Base-by-base conservation (phyloP, 768 basidiomycete species). In the Amyloporia xantha region DNA sequence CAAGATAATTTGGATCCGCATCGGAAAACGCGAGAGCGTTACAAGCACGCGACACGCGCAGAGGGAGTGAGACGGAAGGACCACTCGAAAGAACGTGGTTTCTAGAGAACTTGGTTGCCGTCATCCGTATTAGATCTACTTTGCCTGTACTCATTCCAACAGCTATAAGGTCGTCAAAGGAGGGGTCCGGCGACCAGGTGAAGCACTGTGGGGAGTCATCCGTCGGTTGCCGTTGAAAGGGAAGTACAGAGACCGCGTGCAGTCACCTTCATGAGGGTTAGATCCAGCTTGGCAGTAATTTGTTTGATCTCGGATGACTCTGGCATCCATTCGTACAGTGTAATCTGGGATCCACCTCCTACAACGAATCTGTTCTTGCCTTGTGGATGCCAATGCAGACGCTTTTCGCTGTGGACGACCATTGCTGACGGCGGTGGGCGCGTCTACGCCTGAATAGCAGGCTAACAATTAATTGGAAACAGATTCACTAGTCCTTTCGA, bases 331-430 rank as follows among this genome's bases (percentile, higher is more conserved):
- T 88, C 82, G 56, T 90, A 90, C 45, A 90, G 70, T 1, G 81
- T 84, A 44, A 90, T 81, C 59, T 87, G 86, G 10, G 84, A 82
- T 26, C 77, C 73, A 28, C 86, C 82, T 9, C 86, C 84, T 15
- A 90, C 86, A 7, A 88, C 69, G 59, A 91, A 91, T 62, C 74
- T 86, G 71, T 81, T 81, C 41, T 77, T 73, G 39, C 75, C 71
- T 45, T 79, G 74, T 12, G 88, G 87, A 61, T 89, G 83, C 87
- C 87, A 91, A 44, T 86, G 68, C n/a, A 91, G 66, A n/a, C 79
- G 78, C 65, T 66, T 75, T 24, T 78, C 75, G 15, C 64, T 47
- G 39, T 60, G 58, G 1, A 47, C 51, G n/a, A 55, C 54, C 57
- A 58, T 58, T n/a, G n/a, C n/a, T n/a, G n/a, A n/a, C n/a, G n/a